phyloP scores from a whole-genome alignment of 1,139 yeast species.

The Debaryomycetaceae sp. region DNA sequence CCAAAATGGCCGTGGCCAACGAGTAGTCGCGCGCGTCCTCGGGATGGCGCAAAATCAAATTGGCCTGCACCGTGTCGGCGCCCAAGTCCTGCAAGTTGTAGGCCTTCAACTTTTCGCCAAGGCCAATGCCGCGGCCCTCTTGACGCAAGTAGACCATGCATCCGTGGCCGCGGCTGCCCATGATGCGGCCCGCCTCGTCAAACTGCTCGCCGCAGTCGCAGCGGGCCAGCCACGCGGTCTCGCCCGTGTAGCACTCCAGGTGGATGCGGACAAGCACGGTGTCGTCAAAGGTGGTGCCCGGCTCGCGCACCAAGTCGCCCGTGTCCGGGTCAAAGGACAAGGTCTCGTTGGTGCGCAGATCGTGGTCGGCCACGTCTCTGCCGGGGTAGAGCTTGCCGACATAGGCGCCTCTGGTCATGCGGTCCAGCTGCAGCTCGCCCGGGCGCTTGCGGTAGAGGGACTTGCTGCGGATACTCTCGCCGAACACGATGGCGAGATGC shows the following conservation, averaged over 20 bases:
- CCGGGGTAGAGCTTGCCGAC: slow-evolving; percentile 86
- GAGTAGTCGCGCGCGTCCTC: slow-evolving; percentile 93
- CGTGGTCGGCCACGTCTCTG: slow-evolving; percentile 56
- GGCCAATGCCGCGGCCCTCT: slow-evolving; percentile 97
- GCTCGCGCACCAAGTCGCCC: slow-evolving; percentile 41
- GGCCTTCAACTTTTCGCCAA: slow-evolving; percentile 94
- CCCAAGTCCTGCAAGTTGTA: slow-evolving; percentile 96
- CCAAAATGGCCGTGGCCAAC: slow-evolving; percentile 82
- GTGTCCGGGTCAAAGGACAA: slow-evolving; percentile 32
- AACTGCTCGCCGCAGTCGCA: slow-evolving; percentile 99
- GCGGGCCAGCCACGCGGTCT: slow-evolving; percentile 97
- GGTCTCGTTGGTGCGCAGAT: slow-evolving; percentile 28
- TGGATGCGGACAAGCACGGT: slow-evolving; percentile 67
- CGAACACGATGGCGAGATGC: slow-evolving; percentile 94
- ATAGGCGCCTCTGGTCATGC: slow-evolving; percentile 97
- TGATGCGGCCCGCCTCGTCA: slow-evolving; percentile 90
- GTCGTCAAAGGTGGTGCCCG: slow-evolving; percentile 28
- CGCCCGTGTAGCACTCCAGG: slow-evolving; percentile 97
- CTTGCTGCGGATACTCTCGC: slow-evolving; percentile 77
- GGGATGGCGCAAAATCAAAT: slow-evolving; percentile 84
- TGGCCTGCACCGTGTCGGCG: slow-evolving; percentile 97
- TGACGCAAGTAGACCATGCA: slow-evolving; percentile 93
- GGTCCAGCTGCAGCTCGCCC: slow-evolving; percentile 76
- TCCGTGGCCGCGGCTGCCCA: slow-evolving; percentile 82
- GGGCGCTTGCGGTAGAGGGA: slow-evolving; percentile 51